phyloP scores from a whole-genome alignment of 345 rosid species.

The Eutrema yunnanense region DNA sequence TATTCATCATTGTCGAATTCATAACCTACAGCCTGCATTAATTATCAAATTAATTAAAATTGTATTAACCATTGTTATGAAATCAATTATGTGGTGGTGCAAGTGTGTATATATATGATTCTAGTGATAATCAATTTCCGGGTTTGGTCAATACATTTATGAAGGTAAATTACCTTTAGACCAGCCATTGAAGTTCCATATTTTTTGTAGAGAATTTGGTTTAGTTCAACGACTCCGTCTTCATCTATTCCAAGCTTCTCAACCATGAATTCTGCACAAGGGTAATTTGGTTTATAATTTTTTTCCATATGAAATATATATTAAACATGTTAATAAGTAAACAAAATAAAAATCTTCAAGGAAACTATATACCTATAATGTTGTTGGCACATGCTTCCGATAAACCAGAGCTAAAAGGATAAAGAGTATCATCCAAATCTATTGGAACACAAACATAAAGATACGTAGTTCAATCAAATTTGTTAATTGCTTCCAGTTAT shows the following conservation, averaged over 20 bases:
- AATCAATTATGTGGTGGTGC: background rate
- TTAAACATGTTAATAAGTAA: background rate
- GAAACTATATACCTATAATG: slow-evolving; percentile 36
- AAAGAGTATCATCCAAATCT: slow-evolving; percentile 80
- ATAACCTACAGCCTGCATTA: slow-evolving; percentile 73
- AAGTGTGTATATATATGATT: background rate
- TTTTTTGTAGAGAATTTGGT: slow-evolving; percentile 56
- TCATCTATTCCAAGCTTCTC: slow-evolving; percentile 63
- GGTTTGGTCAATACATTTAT: background rate
- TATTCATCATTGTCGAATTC: slow-evolving; percentile 73
- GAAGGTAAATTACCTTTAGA: slow-evolving; percentile 48
- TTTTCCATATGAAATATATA: background rate
- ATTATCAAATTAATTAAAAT: background rate
- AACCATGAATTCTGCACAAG: slow-evolving; percentile 61
- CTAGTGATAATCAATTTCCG: background rate
- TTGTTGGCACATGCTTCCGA: slow-evolving; percentile 45
- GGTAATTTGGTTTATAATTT: background rate
- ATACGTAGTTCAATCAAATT: background rate
- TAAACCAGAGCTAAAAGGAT: slow-evolving; percentile 54
- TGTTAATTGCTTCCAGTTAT: background rate
- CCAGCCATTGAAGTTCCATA: slow-evolving; percentile 97
- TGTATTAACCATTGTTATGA: background rate
- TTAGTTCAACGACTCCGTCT: slow-evolving; percentile 44
- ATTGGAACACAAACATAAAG: background rate
- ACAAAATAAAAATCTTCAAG: background rate